A percentile compares a stretch with the other conserved stretches of the same genome.
phyloP scores from a whole-genome alignment of 805 yeast species.

The Hanseniaspora clermontiae region DNA sequence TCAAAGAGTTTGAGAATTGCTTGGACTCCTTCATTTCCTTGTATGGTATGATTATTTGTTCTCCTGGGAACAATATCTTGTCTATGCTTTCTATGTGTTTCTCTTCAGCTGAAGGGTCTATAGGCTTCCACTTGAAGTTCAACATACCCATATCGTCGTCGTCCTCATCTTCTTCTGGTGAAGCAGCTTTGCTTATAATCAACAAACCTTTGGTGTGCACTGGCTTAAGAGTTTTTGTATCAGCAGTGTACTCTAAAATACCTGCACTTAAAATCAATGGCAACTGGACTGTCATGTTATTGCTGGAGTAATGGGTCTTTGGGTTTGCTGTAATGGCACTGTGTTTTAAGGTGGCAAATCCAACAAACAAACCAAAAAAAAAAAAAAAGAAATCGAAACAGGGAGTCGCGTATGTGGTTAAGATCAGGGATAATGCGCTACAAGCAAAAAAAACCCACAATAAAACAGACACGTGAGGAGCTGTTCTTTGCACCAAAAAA shows the following conservation, averaged over 20 bases:
- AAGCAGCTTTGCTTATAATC: neutral
- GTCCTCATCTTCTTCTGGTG: neutral
- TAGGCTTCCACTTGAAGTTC: conserved; percentile 7
- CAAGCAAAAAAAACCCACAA: no score
- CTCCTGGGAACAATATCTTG: conserved; percentile 5
- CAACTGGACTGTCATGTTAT: neutral
- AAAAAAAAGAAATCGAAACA: neutral
- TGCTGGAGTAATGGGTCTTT: neutral
- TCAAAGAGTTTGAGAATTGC: neutral
- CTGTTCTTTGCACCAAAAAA: no score
- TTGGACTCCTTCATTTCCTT: neutral
- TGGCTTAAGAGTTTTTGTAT: neutral
- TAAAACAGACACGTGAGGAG: no score
- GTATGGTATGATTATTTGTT: conserved; percentile 7
- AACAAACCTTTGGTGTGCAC: conserved; percentile 1
- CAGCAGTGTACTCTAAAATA: neutral
- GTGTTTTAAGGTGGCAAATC: neutral
- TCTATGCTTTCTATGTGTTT: neutral
- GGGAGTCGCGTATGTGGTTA: neutral
- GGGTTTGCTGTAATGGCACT: neutral
- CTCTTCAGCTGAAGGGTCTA: neutral
- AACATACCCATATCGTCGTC: conserved; percentile 3
- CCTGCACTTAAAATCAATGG: conserved; percentile 5
- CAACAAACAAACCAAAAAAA: no score
- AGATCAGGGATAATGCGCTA: no score